Evolutionary conservation across 805 yeast species (phyloP).

Genomic region (Wickerhamomyces chambardii): DNA sequence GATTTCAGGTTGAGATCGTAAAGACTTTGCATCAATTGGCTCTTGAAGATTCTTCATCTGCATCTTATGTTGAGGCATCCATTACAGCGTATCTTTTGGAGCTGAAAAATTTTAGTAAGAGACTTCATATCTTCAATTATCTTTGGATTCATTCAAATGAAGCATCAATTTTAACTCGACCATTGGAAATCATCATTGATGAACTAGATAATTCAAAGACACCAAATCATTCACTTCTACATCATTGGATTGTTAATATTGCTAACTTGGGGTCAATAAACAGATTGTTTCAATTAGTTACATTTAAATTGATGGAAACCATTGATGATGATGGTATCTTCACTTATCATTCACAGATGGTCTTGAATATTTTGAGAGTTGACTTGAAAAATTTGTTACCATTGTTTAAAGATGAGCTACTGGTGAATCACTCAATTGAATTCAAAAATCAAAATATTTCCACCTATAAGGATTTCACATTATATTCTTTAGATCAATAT

Average conservation of each 20-base stretch:
- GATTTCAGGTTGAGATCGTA: conserved; percentile 63
- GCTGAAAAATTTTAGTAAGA: conserved; percentile 24
- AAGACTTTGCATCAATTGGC: conserved; percentile 55
- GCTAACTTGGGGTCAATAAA: conserved; percentile 46
- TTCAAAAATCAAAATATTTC: conserved; percentile 37
- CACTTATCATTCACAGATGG: conserved; percentile 47
- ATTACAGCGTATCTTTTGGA: conserved; percentile 45
- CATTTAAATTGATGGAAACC: conserved; percentile 39
- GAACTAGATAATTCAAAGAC: conserved; percentile 37
- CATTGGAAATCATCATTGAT: conserved; percentile 62
- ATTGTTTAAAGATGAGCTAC: conserved; percentile 47
- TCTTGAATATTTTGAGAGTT: conserved; percentile 42
- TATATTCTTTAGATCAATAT: conserved; percentile 37
- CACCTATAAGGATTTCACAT: conserved; percentile 50
- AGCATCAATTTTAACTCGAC: conserved; percentile 38
- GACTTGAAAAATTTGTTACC: conserved; percentile 34
- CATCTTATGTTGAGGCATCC: conserved; percentile 64
- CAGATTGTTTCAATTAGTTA: conserved; percentile 49
- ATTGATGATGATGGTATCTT: conserved; percentile 58
- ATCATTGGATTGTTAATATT: conserved; percentile 38
- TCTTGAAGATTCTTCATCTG: conserved; percentile 35
- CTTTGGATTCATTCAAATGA: conserved; percentile 74
- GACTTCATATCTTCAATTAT: conserved; percentile 48
- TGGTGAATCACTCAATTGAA: conserved; percentile 41
- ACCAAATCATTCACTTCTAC: conserved; percentile 31